Percentiles rank a stretch among this genome's conserved stretches.
These are phyloP conservation scores for Ceratobasidium sp. DNA, from an alignment of 1,284 basidiomycete species.

Conservation along the genomic window DNA sequence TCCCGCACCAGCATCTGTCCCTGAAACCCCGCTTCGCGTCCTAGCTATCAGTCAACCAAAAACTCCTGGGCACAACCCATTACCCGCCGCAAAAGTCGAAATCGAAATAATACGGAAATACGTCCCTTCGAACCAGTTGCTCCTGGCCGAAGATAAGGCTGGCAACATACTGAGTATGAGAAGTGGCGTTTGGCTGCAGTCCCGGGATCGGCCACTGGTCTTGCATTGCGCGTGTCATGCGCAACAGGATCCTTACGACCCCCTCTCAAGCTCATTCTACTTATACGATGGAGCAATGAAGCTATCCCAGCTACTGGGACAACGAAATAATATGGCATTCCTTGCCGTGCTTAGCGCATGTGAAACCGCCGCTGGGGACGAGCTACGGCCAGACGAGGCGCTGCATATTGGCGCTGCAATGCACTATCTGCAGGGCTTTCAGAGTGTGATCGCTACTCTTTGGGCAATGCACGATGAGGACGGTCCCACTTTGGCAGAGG, in stretches of 20 bases:
- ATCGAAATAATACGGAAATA: constrained; percentile 16
- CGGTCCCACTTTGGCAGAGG: background rate
- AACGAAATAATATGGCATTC: background rate
- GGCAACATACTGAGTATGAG: background rate
- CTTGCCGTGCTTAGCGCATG: constrained; percentile 21
- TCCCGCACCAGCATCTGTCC: background rate
- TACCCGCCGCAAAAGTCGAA: constrained; percentile 1
- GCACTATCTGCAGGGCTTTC: constrained; percentile 14
- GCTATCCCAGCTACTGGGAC: constrained; percentile 8
- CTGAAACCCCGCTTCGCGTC: background rate
- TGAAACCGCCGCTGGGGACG: constrained; percentile 15
- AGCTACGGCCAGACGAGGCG: constrained; percentile 3
- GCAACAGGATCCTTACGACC: constrained; percentile 6
- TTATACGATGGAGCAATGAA: background rate
- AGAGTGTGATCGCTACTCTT: constrained; percentile 26
- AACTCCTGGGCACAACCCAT: constrained; percentile 13
- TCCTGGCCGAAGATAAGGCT: background rate
- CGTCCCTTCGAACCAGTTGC: background rate
- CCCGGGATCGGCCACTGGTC: background rate
- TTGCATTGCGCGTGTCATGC: constrained; percentile 21
- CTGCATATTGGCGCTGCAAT: constrained; percentile 16
- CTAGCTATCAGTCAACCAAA: constrained; percentile 28
- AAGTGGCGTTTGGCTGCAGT: background rate
- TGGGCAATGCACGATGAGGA: constrained; percentile 23
- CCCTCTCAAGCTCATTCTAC: constrained; percentile 1